Percentiles rank a stretch among this genome's conserved stretches.
Evolutionary conservation across 202 grass and related monocot genomes (phyloP).

Genomic region (Musa balbisiana): DNA sequence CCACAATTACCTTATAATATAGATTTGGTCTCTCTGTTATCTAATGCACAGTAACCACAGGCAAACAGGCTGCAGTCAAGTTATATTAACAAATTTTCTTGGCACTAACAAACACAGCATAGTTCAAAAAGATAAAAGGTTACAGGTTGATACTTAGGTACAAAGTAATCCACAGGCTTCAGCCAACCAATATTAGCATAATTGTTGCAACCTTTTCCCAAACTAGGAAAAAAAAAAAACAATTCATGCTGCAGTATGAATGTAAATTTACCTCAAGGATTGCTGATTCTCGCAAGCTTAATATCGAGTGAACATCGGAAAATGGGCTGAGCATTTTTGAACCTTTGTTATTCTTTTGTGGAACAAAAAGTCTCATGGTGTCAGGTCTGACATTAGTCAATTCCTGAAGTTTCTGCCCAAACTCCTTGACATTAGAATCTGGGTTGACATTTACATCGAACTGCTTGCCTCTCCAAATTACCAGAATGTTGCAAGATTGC

Average conservation of each 20-base stretch:
- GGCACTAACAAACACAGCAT: neutral
- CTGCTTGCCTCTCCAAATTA: slow-evolving; percentile 75
- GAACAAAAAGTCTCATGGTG: slow-evolving; percentile 80
- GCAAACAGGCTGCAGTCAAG: no score
- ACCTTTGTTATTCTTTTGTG: slow-evolving; percentile 50
- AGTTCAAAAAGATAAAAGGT: neutral
- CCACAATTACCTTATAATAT: no score
- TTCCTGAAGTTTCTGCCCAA: slow-evolving; percentile 65
- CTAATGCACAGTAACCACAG: no score
- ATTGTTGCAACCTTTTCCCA: neutral
- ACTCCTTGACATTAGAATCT: slow-evolving; percentile 68
- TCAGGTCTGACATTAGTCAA: slow-evolving; percentile 82
- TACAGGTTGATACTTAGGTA: neutral
- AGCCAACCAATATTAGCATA: neutral
- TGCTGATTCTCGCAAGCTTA: slow-evolving; percentile 59
- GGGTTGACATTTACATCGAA: slow-evolving; percentile 57
- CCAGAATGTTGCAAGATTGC: slow-evolving; percentile 40
- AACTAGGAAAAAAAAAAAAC: neutral
- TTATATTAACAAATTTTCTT: no score
- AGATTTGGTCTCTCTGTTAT: no score
- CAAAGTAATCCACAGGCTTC: neutral
- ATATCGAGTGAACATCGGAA: slow-evolving; percentile 40
- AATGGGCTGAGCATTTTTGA: slow-evolving; percentile 72
- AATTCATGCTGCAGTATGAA: neutral
- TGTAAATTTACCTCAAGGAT: slow-evolving; percentile 45